Evolutionary conservation across 116 monocot species (phyloP), one percentile per base, ranked within the genome.

Genomic region (Zostera marina): DNA sequence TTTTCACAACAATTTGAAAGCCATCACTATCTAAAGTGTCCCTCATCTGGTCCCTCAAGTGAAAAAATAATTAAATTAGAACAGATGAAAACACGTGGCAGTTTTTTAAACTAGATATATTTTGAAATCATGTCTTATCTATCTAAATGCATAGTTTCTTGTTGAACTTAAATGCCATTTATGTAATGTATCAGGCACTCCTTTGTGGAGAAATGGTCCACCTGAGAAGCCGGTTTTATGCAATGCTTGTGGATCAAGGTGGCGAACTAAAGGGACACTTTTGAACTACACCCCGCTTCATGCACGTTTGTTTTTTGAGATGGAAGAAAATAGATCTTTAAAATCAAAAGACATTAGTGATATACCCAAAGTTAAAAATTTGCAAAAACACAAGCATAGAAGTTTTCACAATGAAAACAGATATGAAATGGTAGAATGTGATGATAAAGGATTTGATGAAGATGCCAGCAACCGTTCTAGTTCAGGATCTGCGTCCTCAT

Each of bases 201-300:
- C 96, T 57, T 76, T 96, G 26, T 96, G 96, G 96, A 67, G 96
- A 23, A 96, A 96, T 76, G 96, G 96, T 39, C 96, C 96, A 19
- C 85, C 88, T 14, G 89, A 96, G 26, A 96, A 96, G 76, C 89
- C 96, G 43, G 81, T 96, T 62, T 60, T 96, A 22, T 96, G 96
- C 67, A 96, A 96, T 82, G 96, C 96, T 51, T 96, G 96, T 64
- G 96, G 96, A 56, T 85, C 96, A 22, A 88, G 96, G 62, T 96
- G 96, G 96, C 74, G 89, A 64, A 85, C 89, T 25, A 96, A 89
- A 70, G 96, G 96, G 56, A 76, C 88, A 42, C 63, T 96, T 66
- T 54, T 63, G 74, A 89, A 96, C 49, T 96, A 96, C 53, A 85
- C 89, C 11, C 96, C 96, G 25, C 54, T 96, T 57, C 96, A 96